phyloP scores from a whole-genome alignment of 352 stramenopile species.

The Aphanomyces euteiches region DNA sequence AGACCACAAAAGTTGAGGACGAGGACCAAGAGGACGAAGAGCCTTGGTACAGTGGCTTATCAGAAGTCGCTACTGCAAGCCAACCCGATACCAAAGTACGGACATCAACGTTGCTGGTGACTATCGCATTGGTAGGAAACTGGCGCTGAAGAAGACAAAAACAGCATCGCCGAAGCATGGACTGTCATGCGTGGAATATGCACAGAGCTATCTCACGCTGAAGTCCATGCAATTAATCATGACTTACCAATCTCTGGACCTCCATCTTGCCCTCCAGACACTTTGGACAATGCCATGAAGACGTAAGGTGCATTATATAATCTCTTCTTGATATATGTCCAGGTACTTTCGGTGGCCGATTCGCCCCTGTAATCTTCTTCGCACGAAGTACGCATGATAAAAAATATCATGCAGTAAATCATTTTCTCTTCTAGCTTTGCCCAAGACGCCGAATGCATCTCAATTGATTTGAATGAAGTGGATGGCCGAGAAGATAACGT shows the following conservation, averaged over 20 bases:
- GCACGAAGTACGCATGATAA: background rate
- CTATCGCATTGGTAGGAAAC: too few relatives aligned
- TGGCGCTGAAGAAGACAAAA: background rate
- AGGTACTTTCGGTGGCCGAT: slow-evolving; percentile 24
- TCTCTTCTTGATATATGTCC: background rate
- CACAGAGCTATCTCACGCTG: background rate
- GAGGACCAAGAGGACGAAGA: too few relatives aligned
- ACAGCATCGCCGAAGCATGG: background rate
- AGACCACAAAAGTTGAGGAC: too few relatives aligned
- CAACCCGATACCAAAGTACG: too few relatives aligned
- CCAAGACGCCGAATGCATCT: background rate
- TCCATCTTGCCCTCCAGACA: background rate
- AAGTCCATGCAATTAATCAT: slow-evolving; percentile 1
- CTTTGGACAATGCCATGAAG: background rate
- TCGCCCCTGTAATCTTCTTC: slow-evolving; percentile 3
- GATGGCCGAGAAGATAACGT: slow-evolving; percentile 13
- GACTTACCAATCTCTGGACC: background rate
- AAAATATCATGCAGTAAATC: background rate
- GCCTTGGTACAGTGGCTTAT: too few relatives aligned
- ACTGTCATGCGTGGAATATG: slow-evolving; percentile 5
- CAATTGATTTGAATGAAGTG: background rate
- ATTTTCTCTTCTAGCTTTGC: slow-evolving; percentile 21
- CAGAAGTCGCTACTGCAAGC: too few relatives aligned
- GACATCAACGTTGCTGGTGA: too few relatives aligned
- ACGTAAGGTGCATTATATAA: slow-evolving; percentile 13